Conservation (phyloP, 2,329 filamentous ascomycete genomes). For the Pestalotiopsis sp. region DNA sequence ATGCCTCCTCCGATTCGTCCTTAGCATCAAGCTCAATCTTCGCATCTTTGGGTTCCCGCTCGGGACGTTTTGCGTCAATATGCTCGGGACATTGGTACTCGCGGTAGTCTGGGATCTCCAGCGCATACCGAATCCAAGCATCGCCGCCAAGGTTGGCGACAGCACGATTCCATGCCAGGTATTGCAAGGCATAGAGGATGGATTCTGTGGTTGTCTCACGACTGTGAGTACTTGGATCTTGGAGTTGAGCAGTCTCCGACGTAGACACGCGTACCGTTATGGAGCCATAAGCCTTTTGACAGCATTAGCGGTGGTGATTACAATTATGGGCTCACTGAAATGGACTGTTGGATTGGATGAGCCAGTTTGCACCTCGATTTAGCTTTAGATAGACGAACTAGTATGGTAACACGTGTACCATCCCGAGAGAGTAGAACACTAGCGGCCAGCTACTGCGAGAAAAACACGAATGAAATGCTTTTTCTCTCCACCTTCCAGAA, state of each 20-base stretch:
- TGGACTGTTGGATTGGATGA: not conserved
- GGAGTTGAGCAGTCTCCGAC: not conserved
- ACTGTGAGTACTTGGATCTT: not conserved
- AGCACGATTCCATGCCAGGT: not conserved
- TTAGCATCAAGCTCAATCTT: constrained; percentile 60
- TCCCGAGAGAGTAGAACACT: too few relatives aligned
- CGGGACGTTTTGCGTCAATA: constrained; percentile 66
- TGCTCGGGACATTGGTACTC: constrained; percentile 15
- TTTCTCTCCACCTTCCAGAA: not conserved
- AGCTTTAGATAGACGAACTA: not conserved
- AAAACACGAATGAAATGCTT: not conserved
- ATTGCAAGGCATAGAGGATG: constrained; percentile 1
- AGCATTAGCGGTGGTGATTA: not conserved
- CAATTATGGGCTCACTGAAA: not conserved
- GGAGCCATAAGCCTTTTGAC: not conserved
- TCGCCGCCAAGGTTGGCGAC: not conserved
- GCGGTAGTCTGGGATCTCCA: constrained; percentile 15
- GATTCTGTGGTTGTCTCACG: not conserved
- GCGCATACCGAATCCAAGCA: not conserved
- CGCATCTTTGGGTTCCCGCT: constrained; percentile 61
- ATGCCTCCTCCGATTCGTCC: constrained; percentile 62
- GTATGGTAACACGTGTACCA: too few relatives aligned
- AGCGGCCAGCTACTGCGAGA: too few relatives aligned
- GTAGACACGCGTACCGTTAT: not conserved
- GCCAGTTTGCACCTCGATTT: not conserved